These are phyloP conservation scores for Scleromitrula shiraiana DNA, from an alignment of 2,329 filamentous ascomycete genomes.

Conservation along the genomic window DNA sequence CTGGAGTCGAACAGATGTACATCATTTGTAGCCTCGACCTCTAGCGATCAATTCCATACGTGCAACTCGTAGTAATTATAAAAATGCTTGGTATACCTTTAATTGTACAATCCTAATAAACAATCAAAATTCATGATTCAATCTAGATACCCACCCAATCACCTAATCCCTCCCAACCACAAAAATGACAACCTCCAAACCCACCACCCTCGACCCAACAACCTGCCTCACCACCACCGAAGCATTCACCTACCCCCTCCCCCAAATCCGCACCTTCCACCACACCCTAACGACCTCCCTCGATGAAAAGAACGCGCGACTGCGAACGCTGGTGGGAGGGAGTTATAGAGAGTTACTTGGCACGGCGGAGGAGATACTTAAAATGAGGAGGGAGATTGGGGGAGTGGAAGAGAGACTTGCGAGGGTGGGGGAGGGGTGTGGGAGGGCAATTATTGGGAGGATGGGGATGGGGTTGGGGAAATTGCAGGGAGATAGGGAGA, in stretches of 20 bases:
- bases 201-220: slow-evolving; percentile 49
- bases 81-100: no score
- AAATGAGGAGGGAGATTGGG: slow-evolving; percentile 75
- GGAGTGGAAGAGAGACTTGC: slow-evolving; percentile 63
- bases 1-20: no score
- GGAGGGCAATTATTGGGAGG: slow-evolving; percentile 58
- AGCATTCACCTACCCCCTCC: slow-evolving; percentile 44
- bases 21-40: no score
- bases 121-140: background rate
- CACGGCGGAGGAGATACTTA: slow-evolving; percentile 88
- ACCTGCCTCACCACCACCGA: slow-evolving; percentile 33
- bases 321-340: slow-evolving; percentile 56
- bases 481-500: slow-evolving; percentile 33
- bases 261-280: slow-evolving; percentile 56
- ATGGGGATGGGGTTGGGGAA: slow-evolving; percentile 51
- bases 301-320: slow-evolving; percentile 53
- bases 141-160: background rate
- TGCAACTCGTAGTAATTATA: no score
- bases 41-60: no score
- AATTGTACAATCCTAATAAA: no score
- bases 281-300: slow-evolving; percentile 49
- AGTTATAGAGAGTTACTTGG: slow-evolving; percentile 84
- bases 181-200: slow-evolving; percentile 24
- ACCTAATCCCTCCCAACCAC: background rate
- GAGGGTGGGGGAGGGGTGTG: slow-evolving; percentile 69